Conservation (phyloP, 2,329 filamentous ascomycete genomes). For the Alternaria tenuissima region DNA sequence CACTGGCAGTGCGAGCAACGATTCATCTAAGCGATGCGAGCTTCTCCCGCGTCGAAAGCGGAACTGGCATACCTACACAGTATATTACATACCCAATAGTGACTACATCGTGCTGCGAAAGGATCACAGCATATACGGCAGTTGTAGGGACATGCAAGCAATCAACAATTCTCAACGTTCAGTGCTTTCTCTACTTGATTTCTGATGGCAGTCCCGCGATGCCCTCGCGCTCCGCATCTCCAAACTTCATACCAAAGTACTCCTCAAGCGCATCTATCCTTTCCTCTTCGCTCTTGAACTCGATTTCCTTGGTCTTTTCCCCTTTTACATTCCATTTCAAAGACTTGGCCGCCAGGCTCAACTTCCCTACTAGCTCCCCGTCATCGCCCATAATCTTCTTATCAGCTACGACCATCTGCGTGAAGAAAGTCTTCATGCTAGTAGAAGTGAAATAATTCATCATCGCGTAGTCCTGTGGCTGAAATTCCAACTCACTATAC, state of each 20-base stretch:
- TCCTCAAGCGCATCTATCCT: constrained; percentile 55
- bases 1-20: constrained; percentile 48
- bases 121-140: constrained; percentile 14
- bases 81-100: not conserved
- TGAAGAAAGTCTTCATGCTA: constrained; percentile 44
- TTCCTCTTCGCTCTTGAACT: constrained; percentile 55
- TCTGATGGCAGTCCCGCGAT: constrained; percentile 49
- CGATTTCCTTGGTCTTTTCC: constrained; percentile 51
- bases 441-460: constrained; percentile 50
- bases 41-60: not conserved
- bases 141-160: constrained; percentile 23
- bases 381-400: constrained; percentile 58
- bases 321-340: constrained; percentile 58
- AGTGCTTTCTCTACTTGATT: constrained; percentile 33
- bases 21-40: constrained; percentile 38
- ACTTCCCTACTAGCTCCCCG: constrained; percentile 49
- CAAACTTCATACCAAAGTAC: constrained; percentile 55
- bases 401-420: constrained; percentile 52
- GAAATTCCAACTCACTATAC: constrained; percentile 61
- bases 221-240: constrained; percentile 47
- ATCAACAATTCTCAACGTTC: constrained; percentile 21
- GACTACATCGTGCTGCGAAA: not conserved
- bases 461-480: constrained; percentile 41
- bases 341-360: constrained; percentile 54
- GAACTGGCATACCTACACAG: not conserved